A percentile compares a stretch with the other conserved stretches of the same genome.
phyloP scores from a whole-genome alignment of 169 alveolate species.

The Babesia gibsoni region DNA sequence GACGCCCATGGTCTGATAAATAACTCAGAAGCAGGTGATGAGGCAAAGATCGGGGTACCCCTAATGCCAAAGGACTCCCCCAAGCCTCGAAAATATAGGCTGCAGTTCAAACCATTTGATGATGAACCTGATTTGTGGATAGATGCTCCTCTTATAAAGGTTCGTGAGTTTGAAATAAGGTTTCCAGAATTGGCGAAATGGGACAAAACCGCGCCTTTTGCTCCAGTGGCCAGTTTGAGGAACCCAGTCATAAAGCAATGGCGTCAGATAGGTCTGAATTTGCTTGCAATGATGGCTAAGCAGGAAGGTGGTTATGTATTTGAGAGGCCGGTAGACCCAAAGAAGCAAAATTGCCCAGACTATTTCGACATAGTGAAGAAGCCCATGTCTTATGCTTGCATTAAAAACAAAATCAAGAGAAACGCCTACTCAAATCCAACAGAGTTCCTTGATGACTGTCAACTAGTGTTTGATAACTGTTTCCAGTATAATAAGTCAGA shows the following conservation, averaged over 20 bases:
- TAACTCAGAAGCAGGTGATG: neutral
- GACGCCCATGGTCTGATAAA: constrained; percentile 15
- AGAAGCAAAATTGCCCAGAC: constrained; percentile 86
- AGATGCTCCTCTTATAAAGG: constrained; percentile 80
- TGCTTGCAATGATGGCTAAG: constrained; percentile 72
- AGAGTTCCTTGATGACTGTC: constrained; percentile 81
- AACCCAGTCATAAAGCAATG: constrained; percentile 80
- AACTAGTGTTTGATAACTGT: constrained; percentile 82
- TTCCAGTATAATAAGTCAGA: constrained; percentile 81
- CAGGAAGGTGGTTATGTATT: constrained; percentile 88
- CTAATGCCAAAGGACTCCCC: constrained; percentile 5
- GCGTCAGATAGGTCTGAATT: constrained; percentile 70
- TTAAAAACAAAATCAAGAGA: constrained; percentile 75
- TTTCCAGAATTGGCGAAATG: constrained; percentile 83
- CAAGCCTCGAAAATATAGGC: constrained; percentile 68
- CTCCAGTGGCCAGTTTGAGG: constrained; percentile 64
- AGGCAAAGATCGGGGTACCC: constrained; percentile 46
- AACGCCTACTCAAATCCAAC: constrained; percentile 75
- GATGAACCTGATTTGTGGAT: constrained; percentile 79
- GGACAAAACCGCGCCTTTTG: constrained; percentile 69
- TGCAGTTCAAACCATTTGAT: constrained; percentile 75
- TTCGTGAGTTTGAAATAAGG: constrained; percentile 77
- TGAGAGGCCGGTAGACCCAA: constrained; percentile 86
- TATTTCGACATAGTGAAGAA: constrained; percentile 83
- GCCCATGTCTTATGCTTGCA: constrained; percentile 85